A percentile compares a stretch with the other conserved stretches of the same genome.
Evolutionary conservation across 805 yeast genomes (phyloP).

Genomic region (Ogataea paraovalis): DNA sequence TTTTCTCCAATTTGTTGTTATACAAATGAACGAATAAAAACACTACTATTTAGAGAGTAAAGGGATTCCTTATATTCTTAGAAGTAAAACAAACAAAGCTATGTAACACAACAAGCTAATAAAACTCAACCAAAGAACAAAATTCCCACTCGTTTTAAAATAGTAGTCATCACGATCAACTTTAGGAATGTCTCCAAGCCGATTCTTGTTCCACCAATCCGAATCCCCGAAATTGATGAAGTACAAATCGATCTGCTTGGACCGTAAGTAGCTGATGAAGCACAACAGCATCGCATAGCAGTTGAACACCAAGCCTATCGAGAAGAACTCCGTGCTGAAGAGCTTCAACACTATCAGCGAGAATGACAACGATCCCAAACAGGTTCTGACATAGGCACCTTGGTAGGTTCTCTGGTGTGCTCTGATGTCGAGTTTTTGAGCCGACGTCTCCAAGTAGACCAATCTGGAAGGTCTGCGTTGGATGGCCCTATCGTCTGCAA

Average conservation of each 20-base stretch:
- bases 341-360: conserved; percentile 59
- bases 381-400: conserved; percentile 76
- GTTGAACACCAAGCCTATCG: conserved; percentile 64
- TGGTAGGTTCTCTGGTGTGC: conserved; percentile 83
- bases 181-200: conserved; percentile 6
- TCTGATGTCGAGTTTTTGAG: conserved; percentile 45
- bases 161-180: conserved; percentile 26
- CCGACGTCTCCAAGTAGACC: conserved; percentile 34
- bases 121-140: conserved; percentile 47
- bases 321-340: conserved; percentile 59
- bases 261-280: conserved; percentile 24
- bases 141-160: conserved; percentile 59
- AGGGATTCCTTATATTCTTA: conserved; percentile 37
- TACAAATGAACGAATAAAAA: too few species aligned
- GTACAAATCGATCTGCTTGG: conserved; percentile 29
- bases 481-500: neutral
- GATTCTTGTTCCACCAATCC: conserved; percentile 19
- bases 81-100: conserved; percentile 47
- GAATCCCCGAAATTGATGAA: conserved; percentile 25
- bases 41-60: too few species aligned
- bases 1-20: too few species aligned
- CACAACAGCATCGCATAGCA: conserved; percentile 47
- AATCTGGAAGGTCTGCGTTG: conserved; percentile 31
- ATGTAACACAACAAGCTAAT: conserved; percentile 50
- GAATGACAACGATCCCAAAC: conserved; percentile 64